Percentiles rank a stretch among this genome's conserved stretches.
Evolutionary conservation across 169 alveolate genomes (phyloP).

Genomic region (Cryptosporidium tyzzeri): DNA sequence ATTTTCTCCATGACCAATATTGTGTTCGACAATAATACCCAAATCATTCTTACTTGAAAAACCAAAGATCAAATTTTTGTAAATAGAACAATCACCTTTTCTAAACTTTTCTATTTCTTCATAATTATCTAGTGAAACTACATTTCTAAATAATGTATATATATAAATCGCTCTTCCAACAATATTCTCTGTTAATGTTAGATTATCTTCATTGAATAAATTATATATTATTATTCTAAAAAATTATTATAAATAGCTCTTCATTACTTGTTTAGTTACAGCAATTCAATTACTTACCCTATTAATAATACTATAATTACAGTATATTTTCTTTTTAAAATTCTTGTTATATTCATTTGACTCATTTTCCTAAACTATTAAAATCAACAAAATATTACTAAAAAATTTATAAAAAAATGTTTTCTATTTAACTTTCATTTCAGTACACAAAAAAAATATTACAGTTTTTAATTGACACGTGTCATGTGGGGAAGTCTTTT

Average conservation of each 20-base stretch:
- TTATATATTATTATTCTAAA: not conserved
- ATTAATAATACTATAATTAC: not conserved
- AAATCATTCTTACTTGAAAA: not conserved
- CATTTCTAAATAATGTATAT: constrained; percentile 10
- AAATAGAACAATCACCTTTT: constrained; percentile 7
- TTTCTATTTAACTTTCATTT: not conserved
- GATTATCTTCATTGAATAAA: not conserved
- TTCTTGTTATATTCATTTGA: not conserved
- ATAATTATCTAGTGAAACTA: not conserved
- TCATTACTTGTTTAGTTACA: not conserved
- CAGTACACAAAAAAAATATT: not conserved
- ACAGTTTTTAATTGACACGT: constrained; percentile 10
- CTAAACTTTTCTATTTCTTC: constrained; percentile 42
- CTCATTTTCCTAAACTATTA: not conserved
- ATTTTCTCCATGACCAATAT: constrained; percentile 48
- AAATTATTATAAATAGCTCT: not conserved
- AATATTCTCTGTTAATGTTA: constrained; percentile 9
- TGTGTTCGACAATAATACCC: constrained; percentile 50
- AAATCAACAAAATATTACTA: not conserved
- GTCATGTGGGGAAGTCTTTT: constrained; percentile 22
- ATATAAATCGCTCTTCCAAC: constrained; percentile 31
- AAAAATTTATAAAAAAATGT: not conserved
- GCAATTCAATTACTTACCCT: not conserved
- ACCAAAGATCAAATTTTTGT: constrained; percentile 17
- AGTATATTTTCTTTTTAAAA: not conserved